phyloP scores from a whole-genome alignment of 768 basidiomycete species.

The Rhodotorula diobovata region DNA sequence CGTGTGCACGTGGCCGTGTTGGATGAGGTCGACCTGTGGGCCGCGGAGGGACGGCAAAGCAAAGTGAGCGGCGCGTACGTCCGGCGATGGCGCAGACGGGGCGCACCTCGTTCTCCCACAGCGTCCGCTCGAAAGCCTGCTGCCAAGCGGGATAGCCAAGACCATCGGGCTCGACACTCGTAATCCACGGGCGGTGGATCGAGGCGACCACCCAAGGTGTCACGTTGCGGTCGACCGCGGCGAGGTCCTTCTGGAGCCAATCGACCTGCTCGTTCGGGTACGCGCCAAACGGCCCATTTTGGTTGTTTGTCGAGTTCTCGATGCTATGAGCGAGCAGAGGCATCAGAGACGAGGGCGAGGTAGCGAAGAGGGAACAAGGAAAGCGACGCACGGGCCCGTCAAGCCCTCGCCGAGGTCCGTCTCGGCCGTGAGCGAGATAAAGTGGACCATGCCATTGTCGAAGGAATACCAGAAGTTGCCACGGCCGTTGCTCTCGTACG shows the following conservation, averaged over 20 bases:
- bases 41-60: not conserved
- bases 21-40: conserved; percentile 34
- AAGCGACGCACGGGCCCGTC: conserved; percentile 8
- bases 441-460: conserved; percentile 34
- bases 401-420: conserved; percentile 36
- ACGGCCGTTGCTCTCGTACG: conserved; percentile 31
- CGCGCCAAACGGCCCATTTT: conserved; percentile 34
- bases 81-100: conserved; percentile 16
- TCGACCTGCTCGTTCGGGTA: conserved; percentile 33
- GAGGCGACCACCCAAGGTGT: conserved; percentile 44
- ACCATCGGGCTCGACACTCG: not conserved
- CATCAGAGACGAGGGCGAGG: not conserved
- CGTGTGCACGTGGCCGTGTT: conserved; percentile 9
- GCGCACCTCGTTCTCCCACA: conserved; percentile 42
- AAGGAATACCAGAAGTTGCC: conserved; percentile 43
- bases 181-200: conserved; percentile 38
- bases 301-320: conserved; percentile 6
- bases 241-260: conserved; percentile 42
- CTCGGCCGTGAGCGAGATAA: conserved; percentile 41
- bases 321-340: not conserved
- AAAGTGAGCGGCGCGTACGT: not conserved
- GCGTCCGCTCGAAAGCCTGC: conserved; percentile 43
- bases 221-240: conserved; percentile 38
- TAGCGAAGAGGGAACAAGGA: too few relatives aligned
- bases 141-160: conserved; percentile 27